Percentiles rank a stretch among this genome's conserved stretches.
phyloP scores from a whole-genome alignment of 2,329 filamentous ascomycete genomes.

The Talaromyces sp. region DNA sequence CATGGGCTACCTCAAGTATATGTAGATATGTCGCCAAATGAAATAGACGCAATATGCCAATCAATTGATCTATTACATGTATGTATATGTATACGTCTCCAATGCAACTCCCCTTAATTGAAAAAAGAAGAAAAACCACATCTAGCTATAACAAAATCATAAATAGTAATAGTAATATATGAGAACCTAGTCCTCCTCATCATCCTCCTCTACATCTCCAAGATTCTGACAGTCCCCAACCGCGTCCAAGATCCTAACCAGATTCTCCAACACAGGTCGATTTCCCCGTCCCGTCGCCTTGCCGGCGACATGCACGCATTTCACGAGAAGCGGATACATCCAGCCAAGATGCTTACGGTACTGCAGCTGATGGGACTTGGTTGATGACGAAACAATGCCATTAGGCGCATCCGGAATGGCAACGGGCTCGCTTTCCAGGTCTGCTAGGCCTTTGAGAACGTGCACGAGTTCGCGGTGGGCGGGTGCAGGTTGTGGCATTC shows the following conservation, averaged over 20 bases:
- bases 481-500: slow-evolving; percentile 79
- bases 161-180: background rate
- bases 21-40: background rate
- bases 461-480: slow-evolving; percentile 75
- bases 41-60: background rate
- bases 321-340: slow-evolving; percentile 66
- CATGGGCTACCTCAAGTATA: background rate
- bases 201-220: slow-evolving; percentile 10
- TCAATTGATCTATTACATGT: background rate
- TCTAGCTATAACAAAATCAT: background rate
- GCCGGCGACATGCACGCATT: slow-evolving; percentile 32
- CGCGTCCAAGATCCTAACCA: slow-evolving; percentile 57
- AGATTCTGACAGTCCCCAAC: slow-evolving; percentile 42
- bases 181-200: slow-evolving; percentile 10
- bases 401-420: slow-evolving; percentile 53
- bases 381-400: background rate
- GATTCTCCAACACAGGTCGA: slow-evolving; percentile 38
- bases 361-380: slow-evolving; percentile 43
- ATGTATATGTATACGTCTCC: background rate
- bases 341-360: slow-evolving; percentile 70
- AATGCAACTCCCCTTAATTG: background rate
- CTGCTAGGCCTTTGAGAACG: slow-evolving; percentile 61
- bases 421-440: slow-evolving; percentile 62
- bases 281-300: slow-evolving; percentile 36
- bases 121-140: background rate